Conservation (phyloP, 2,329 filamentous ascomycete species). For the Aspergillus neotritici region DNA sequence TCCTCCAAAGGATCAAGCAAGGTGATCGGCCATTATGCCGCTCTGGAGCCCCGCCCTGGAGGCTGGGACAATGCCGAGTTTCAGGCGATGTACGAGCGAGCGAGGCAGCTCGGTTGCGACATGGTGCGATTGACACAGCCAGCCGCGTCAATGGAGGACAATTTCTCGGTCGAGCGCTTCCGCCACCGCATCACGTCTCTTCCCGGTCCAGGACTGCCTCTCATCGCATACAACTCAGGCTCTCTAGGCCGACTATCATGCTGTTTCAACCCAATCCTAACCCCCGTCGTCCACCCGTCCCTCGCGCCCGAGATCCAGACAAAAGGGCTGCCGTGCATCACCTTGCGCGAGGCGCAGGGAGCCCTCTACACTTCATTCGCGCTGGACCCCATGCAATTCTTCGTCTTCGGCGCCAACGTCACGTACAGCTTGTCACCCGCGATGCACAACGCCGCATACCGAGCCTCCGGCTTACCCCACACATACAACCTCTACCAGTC, state of each 20-base stretch:
- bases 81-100: slow-evolving; percentile 54
- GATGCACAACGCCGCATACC: slow-evolving; percentile 69
- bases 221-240: slow-evolving; percentile 63
- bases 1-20: slow-evolving; percentile 52
- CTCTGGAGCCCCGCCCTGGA: slow-evolving; percentile 36
- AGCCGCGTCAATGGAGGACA: slow-evolving; percentile 55
- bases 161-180: slow-evolving; percentile 55
- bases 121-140: slow-evolving; percentile 57
- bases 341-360: slow-evolving; percentile 57
- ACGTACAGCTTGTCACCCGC: slow-evolving; percentile 68
- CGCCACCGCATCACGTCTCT: slow-evolving; percentile 46
- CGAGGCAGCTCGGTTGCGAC: slow-evolving; percentile 54
- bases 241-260: slow-evolving; percentile 58
- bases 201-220: slow-evolving; percentile 43
- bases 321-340: slow-evolving; percentile 49
- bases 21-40: slow-evolving; percentile 55
- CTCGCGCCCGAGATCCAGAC: slow-evolving; percentile 41
- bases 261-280: slow-evolving; percentile 61
- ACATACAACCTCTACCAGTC: slow-evolving; percentile 61
- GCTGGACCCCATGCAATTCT: slow-evolving; percentile 64
- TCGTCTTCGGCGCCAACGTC: slow-evolving; percentile 67
- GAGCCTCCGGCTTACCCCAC: slow-evolving; percentile 63
- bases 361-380: slow-evolving; percentile 63
- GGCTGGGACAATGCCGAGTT: slow-evolving; percentile 56
- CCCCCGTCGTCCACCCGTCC: slow-evolving; percentile 52